phyloP scores from a whole-genome alignment of 176 grass and related monocot species.

The Aegilops sharonensis region DNA sequence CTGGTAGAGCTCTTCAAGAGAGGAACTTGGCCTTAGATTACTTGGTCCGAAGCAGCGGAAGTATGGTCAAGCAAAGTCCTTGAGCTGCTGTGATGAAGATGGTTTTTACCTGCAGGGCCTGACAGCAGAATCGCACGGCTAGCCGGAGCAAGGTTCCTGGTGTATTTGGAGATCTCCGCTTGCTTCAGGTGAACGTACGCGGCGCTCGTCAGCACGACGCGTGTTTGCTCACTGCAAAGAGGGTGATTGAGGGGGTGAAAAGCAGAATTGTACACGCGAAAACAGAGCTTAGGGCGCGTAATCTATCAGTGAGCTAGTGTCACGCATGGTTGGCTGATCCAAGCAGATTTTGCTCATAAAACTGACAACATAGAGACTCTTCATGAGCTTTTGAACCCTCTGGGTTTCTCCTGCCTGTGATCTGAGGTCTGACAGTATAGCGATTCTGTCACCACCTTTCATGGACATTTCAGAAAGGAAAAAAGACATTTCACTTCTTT shows the following conservation, averaged over 20 bases:
- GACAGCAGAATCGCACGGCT: conserved; percentile 86
- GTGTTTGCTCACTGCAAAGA: conserved; percentile 76
- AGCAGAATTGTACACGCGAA: neutral
- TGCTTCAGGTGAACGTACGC: conserved; percentile 97
- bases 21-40: conserved; percentile 25
- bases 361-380: neutral
- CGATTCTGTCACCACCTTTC: neutral
- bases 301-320: neutral
- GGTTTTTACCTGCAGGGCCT: conserved; percentile 77
- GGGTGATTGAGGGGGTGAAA: neutral
- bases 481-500: neutral
- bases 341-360: neutral
- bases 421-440: neutral
- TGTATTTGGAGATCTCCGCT: conserved; percentile 80
- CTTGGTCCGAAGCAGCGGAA: conserved; percentile 6
- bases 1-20: conserved; percentile 88
- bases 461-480: neutral
- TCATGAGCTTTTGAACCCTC: neutral
- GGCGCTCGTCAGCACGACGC: conserved; percentile 81
- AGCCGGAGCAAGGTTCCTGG: conserved; percentile 86
- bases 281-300: neutral
- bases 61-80: neutral
- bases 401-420: neutral
- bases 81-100: neutral
- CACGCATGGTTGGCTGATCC: neutral